Evolutionary conservation across 192 early-diverging fungal species (phyloP).

Genomic region (Diversispora eburnea): DNA sequence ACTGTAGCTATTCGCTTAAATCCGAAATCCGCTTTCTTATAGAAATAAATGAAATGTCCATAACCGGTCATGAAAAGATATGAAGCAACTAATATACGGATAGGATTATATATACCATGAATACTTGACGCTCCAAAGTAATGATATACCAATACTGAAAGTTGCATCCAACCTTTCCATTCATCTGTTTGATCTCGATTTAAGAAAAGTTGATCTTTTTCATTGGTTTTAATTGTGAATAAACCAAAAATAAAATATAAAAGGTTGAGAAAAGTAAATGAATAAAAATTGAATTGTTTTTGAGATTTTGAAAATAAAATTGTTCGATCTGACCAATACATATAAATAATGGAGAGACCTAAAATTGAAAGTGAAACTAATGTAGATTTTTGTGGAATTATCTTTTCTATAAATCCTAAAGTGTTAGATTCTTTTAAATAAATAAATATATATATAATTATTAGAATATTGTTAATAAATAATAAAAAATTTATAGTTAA

Average conservation of each 20-base stretch:
- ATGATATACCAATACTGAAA: conserved; percentile 68
- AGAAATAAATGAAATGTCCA: conserved; percentile 72
- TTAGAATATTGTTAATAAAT: no score
- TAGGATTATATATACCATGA: conserved; percentile 63
- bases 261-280: conserved; percentile 47
- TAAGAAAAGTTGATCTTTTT: conserved; percentile 52
- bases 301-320: conserved; percentile 62
- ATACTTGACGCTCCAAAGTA: conserved; percentile 62
- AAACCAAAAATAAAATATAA: conserved; percentile 44
- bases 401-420: conserved; percentile 18
- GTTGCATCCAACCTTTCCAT: conserved; percentile 90
- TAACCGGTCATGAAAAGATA: conserved; percentile 84
- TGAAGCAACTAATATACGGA: conserved; percentile 69
- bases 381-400: conserved; percentile 13
- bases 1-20: conserved; percentile 59
- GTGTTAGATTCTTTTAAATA: not conserved
- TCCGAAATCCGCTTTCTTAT: conserved; percentile 65
- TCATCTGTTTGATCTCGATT: conserved; percentile 79
- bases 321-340: conserved; percentile 68
- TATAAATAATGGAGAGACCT: conserved; percentile 50
- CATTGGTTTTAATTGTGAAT: conserved; percentile 40
- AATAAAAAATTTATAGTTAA: no score
- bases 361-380: conserved; percentile 53
- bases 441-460: no score
- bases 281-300: conserved; percentile 49